phyloP scores from a whole-genome alignment of 208 protist genomes.

The Crithidia sp. region DNA sequence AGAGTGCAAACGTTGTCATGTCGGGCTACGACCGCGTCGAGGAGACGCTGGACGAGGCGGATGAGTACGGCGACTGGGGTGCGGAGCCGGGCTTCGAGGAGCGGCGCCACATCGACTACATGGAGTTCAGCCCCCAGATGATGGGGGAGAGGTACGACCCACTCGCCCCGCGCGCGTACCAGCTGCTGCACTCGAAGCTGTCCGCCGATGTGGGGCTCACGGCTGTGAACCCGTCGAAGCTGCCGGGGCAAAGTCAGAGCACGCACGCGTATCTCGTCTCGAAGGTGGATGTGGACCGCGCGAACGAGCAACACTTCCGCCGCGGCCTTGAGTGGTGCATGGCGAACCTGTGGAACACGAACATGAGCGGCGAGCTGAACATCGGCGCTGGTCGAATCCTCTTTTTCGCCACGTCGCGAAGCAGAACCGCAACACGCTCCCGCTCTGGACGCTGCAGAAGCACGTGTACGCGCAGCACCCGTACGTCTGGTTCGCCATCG shows the following conservation, averaged over 20 bases:
- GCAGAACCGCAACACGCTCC: conserved; percentile 85
- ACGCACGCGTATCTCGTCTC: conserved; percentile 50
- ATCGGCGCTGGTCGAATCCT: conserved; percentile 82
- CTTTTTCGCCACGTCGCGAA: conserved; percentile 86
- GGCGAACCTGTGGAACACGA: conserved; percentile 91
- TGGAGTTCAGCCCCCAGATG: conserved; percentile 68
- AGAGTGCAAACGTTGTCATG: conserved; percentile 40
- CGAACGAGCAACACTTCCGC: conserved; percentile 81
- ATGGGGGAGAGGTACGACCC: conserved; percentile 78
- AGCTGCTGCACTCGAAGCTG: conserved; percentile 84
- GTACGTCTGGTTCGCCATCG: conserved; percentile 90
- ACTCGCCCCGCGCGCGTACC: conserved; percentile 73
- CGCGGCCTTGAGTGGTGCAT: conserved; percentile 84
- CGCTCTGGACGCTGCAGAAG: conserved; percentile 79
- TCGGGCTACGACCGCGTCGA: conserved; percentile 78
- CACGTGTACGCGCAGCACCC: conserved; percentile 85
- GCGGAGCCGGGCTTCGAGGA: conserved; percentile 86
- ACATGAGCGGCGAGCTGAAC: conserved; percentile 89
- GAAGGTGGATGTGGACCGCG: conserved; percentile 61
- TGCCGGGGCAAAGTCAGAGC: conserved; percentile 71
- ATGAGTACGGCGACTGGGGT: conserved; percentile 94
- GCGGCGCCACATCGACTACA: conserved; percentile 72
- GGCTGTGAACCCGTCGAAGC: conserved; percentile 49
- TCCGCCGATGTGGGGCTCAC: conserved; percentile 68
- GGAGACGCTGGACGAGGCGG: conserved; percentile 86